phyloP scores from a whole-genome alignment of 805 yeast species.

The Ogataea paraovalis region DNA sequence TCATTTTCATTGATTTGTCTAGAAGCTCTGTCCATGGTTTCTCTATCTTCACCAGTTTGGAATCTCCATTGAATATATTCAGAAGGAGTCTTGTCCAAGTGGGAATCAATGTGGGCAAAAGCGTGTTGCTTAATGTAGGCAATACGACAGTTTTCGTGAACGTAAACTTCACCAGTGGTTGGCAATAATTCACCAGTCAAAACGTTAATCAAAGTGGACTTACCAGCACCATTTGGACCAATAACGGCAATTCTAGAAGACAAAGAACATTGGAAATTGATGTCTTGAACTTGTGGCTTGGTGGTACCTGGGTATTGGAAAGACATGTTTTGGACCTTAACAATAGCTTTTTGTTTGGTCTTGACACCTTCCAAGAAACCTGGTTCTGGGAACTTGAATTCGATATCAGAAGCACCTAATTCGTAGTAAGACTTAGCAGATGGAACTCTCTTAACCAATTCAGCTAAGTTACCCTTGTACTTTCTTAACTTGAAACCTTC shows the following conservation, averaged over 20 bases:
- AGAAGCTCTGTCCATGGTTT: conserved; percentile 99
- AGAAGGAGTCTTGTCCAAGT: conserved; percentile 98
- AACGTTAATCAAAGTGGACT: conserved; percentile 96
- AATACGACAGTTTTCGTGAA: conserved; percentile 99
- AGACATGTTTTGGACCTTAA: conserved; percentile 93
- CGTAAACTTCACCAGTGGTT: conserved; percentile 97
- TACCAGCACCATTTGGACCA: conserved; percentile 99
- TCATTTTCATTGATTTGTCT: conserved; percentile 96
- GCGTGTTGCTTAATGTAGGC: conserved; percentile 99
- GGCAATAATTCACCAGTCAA: conserved; percentile 99
- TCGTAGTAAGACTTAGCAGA: conserved; percentile 98
- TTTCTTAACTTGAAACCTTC: conserved; percentile 99
- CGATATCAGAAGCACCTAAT: conserved; percentile 96
- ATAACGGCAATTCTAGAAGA: conserved; percentile 99
- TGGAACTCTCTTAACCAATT: conserved; percentile 98
- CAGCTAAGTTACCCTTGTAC: conserved; percentile 99
- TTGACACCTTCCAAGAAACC: conserved; percentile 99
- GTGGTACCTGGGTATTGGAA: conserved; percentile 99
- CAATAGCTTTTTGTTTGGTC: conserved; percentile 99
- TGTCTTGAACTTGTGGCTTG: conserved; percentile 88
- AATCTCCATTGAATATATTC: conserved; percentile 99
- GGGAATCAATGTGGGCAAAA: conserved; percentile 98
- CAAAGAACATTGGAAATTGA: conserved; percentile 97
- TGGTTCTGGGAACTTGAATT: conserved; percentile 98
- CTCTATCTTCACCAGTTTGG: conserved; percentile 99